Percentiles rank a stretch among this genome's conserved stretches.
phyloP scores from a whole-genome alignment of 805 yeast genomes.

The Saccharomycopsis synnaedendra region DNA sequence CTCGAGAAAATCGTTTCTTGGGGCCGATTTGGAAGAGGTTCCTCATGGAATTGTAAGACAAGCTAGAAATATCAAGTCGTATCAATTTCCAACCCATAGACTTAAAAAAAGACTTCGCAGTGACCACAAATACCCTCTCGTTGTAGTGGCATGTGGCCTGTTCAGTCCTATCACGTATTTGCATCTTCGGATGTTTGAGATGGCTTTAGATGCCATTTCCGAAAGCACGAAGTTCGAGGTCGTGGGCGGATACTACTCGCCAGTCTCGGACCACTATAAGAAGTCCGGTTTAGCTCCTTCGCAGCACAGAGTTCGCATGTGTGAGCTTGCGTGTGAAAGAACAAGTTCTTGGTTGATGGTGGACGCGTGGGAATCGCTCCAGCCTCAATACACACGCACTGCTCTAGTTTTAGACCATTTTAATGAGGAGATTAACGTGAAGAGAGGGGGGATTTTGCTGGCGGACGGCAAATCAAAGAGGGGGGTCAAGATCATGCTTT shows the following conservation, averaged over 20 bases:
- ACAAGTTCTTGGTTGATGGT: conserved; percentile 98
- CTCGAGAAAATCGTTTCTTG: conserved; percentile 3
- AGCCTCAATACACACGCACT: conserved; percentile 82
- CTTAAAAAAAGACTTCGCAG: conserved; percentile 59
- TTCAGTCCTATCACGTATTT: conserved; percentile 92
- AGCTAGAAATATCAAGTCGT: conserved; percentile 56
- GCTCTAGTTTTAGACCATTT: conserved; percentile 94
- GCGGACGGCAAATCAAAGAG: conserved; percentile 45
- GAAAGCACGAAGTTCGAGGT: conserved; percentile 93
- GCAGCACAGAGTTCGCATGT: conserved; percentile 89
- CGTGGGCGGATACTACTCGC: conserved; percentile 92
- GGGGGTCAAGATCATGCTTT: conserved; percentile 88
- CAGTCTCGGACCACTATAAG: conserved; percentile 85
- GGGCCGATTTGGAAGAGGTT: conserved; percentile 90
- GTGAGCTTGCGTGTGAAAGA: conserved; percentile 95
- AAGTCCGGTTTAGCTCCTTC: conserved; percentile 90
- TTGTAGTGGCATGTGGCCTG: conserved; percentile 94
- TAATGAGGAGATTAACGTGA: conserved; percentile 86
- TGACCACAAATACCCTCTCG: conserved; percentile 75
- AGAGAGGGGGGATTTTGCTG: conserved; percentile 70
- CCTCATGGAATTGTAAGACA: conserved; percentile 91
- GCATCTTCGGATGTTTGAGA: conserved; percentile 95
- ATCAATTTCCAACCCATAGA: conserved; percentile 82
- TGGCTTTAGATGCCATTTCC: conserved; percentile 89
- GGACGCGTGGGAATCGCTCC: conserved; percentile 97